Base-by-base conservation (phyloP, 106 monocot genomes). In the Amphibolis antarctica region DNA sequence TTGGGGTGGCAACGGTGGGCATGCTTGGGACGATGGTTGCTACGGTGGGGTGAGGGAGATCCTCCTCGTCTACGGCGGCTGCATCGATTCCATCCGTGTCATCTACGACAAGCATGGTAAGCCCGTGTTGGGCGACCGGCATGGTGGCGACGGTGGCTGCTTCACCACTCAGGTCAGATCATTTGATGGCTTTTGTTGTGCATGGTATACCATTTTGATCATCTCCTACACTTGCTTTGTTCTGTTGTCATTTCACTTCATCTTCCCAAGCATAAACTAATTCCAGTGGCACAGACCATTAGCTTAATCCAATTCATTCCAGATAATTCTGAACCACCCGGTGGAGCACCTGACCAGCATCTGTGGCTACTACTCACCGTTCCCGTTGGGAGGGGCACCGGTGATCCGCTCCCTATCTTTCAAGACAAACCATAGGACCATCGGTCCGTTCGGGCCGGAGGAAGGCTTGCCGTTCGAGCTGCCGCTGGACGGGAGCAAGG, bases 1-100 rank as follows among this genome's bases (percentile, higher is more conserved):
- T 13, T 78, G 78, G 78, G 78, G 78, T 25, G 73, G 78, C 36
- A 11, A 27, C 19, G 76, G 69, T 9, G 76, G 76, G 19, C 47
- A 43, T 12, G 9, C 31, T 28, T 78, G 72, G 73, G 73, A 78
- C 24, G 78, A 78, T 30, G 73, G 78, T 5, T 21, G 50, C 58
- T 25, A 68, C 56, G 21, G 23, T 10, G 73, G 73, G 13, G 67
- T 78, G 4, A 62, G 63, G 27, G 63, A 63, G 29, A 69, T 74
- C 4, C 65, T 64, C 11, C 1, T 79, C 15, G 45, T 46, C 7
- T 79, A 69, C 48, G 66, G 24, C 2, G 22, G 13, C 10, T 74
- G 64, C 65, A 69, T 74, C 28, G 63, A 79, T 36, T 79, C 74
- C 19, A 79, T 79, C 24, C 48, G 20, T 25, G 43, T 70, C 36